Evolutionary conservation across 2,329 filamentous ascomycete species (phyloP).

Genomic region (Neonectria sp.): DNA sequence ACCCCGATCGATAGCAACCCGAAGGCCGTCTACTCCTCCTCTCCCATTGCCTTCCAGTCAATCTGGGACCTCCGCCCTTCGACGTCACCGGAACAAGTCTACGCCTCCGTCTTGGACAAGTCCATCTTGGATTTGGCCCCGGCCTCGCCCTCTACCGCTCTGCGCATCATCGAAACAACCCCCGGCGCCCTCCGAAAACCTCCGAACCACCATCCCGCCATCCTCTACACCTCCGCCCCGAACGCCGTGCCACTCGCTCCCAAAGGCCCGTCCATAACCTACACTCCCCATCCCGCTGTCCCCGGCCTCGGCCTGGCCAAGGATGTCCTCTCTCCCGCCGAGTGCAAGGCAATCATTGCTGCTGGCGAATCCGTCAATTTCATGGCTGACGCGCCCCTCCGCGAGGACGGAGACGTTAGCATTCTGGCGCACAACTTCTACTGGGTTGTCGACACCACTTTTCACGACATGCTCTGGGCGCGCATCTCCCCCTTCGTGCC

Average conservation of each 20-base stretch:
- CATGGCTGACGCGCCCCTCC: constrained; percentile 76
- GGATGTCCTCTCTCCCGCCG: constrained; percentile 71
- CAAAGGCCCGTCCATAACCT: constrained; percentile 62
- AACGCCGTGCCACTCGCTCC: constrained; percentile 68
- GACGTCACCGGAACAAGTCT: constrained; percentile 61
- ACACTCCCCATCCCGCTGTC: constrained; percentile 73
- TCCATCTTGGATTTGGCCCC: constrained; percentile 64
- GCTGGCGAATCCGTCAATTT: constrained; percentile 77
- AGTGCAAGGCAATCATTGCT: constrained; percentile 77
- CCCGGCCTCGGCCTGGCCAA: constrained; percentile 73
- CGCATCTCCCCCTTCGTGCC: constrained; percentile 74
- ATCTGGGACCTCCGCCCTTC: constrained; percentile 72
- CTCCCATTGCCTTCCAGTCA: constrained; percentile 70
- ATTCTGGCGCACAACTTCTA: constrained; percentile 82
- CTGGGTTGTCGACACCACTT: constrained; percentile 76
- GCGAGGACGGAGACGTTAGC: constrained; percentile 75
- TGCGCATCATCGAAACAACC: constrained; percentile 74
- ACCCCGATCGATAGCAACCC: constrained; percentile 70
- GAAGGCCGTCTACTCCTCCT: constrained; percentile 51
- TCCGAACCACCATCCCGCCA: constrained; percentile 76
- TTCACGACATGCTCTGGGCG: constrained; percentile 75
- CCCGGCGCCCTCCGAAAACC: constrained; percentile 74
- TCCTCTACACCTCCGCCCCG: constrained; percentile 74
- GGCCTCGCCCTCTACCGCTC: constrained; percentile 54
- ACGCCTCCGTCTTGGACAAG: constrained; percentile 72